A percentile compares a stretch with the other conserved stretches of the same genome.
phyloP scores from a whole-genome alignment of 352 stramenopile species.

The Pythium apleroticum region DNA sequence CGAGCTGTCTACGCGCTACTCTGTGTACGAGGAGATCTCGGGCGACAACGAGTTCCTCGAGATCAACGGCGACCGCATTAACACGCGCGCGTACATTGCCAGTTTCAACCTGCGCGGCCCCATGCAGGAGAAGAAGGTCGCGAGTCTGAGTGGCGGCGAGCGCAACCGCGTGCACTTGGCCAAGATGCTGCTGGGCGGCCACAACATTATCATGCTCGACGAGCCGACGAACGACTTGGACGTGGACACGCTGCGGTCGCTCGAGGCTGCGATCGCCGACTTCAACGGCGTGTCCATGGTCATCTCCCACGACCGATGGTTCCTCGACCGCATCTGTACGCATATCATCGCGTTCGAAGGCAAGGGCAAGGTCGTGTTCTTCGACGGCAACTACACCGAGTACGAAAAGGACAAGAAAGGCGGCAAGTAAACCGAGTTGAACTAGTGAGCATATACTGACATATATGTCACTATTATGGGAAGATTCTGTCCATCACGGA shows the following conservation, averaged over 20 bases:
- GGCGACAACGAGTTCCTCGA: slow-evolving; percentile 85
- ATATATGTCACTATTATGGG: slow-evolving; percentile 5
- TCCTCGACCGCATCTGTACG: slow-evolving; percentile 93
- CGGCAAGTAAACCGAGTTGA: slow-evolving; percentile 12
- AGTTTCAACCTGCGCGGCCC: slow-evolving; percentile 82
- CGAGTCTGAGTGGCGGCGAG: slow-evolving; percentile 76
- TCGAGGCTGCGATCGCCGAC: slow-evolving; percentile 82
- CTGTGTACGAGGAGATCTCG: slow-evolving; percentile 87
- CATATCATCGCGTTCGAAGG: slow-evolving; percentile 87
- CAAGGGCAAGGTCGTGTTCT: slow-evolving; percentile 71
- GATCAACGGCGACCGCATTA: slow-evolving; percentile 71
- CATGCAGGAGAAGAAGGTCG: slow-evolving; percentile 85
- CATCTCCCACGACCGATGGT: slow-evolving; percentile 96
- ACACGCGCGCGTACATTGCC: slow-evolving; percentile 84
- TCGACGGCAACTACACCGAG: slow-evolving; percentile 87
- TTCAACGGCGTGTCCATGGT: slow-evolving; percentile 94
- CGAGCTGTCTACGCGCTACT: slow-evolving; percentile 57
- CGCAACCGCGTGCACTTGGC: slow-evolving; percentile 85
- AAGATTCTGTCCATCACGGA: not conserved
- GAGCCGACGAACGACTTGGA: slow-evolving; percentile 89
- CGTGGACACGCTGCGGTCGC: slow-evolving; percentile 82
- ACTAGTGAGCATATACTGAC: not conserved
- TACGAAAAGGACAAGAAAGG: slow-evolving; percentile 76
- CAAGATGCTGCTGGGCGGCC: slow-evolving; percentile 81
- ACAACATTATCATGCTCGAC: slow-evolving; percentile 89